Evolutionary conservation across 1,284 basidiomycete genomes (phyloP).

Genomic region (Cutaneotrichosporon dermatis): DNA sequence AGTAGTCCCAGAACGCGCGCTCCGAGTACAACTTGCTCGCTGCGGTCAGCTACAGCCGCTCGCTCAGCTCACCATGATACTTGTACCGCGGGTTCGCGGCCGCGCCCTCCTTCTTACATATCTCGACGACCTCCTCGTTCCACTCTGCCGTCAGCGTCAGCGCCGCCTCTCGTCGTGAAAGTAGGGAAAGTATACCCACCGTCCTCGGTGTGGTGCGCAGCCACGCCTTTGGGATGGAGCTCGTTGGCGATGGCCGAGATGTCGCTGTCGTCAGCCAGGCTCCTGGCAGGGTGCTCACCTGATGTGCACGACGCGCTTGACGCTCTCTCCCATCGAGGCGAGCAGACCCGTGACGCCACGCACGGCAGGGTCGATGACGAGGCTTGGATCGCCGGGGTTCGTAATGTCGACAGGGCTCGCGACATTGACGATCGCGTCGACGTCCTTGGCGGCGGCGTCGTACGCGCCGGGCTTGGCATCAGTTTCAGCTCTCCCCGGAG

Average conservation of each 20-base stretch:
- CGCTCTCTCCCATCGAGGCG: neutral
- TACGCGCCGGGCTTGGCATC: constrained; percentile 57
- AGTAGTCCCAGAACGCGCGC: constrained; percentile 31
- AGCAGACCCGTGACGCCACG: constrained; percentile 1
- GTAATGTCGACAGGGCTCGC: constrained; percentile 17
- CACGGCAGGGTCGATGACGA: constrained; percentile 1
- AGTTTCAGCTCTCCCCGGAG: too few species aligned
- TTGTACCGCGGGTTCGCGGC: neutral
- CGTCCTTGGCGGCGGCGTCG: constrained; percentile 62
- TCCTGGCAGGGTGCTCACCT: neutral
- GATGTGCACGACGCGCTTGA: constrained; percentile 10
- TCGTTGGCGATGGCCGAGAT: neutral
- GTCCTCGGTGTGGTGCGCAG: constrained; percentile 16
- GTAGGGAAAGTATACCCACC: constrained; percentile 15
- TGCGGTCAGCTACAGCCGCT: neutral
- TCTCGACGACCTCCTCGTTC: constrained; percentile 53
- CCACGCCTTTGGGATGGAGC: neutral
- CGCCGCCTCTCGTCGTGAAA: neutral
- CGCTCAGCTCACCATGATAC: constrained; percentile 11
- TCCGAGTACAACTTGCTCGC: constrained; percentile 30
- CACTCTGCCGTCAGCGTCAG: constrained; percentile 51
- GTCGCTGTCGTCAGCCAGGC: neutral
- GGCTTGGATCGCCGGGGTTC: constrained; percentile 1
- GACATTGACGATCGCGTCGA: constrained; percentile 56
- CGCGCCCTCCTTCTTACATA: constrained; percentile 7